These are phyloP conservation scores for Chlorella ohadii DNA, from an alignment of 139 green algal genomes.

Conservation along the genomic window DNA sequence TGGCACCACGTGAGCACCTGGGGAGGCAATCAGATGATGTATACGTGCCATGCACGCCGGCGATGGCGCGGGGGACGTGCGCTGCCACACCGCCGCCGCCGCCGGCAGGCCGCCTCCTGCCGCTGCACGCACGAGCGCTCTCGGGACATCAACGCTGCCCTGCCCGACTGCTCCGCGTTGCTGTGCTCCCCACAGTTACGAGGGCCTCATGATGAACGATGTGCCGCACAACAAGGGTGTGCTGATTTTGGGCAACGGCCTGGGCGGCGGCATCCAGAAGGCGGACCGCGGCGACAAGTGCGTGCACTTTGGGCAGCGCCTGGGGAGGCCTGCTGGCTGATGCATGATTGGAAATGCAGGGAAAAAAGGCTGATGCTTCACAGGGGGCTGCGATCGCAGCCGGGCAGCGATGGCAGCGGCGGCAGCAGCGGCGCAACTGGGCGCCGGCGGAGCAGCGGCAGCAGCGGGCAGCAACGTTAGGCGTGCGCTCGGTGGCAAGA, in stretches of 20 bases:
- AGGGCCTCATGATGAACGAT: constrained; percentile 81
- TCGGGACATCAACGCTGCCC: neutral
- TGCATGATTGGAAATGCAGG: neutral
- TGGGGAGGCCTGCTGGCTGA: neutral
- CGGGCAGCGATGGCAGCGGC: too few relatives aligned
- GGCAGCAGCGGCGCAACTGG: too few relatives aligned
- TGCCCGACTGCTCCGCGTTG: neutral
- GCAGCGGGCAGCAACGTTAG: too few relatives aligned
- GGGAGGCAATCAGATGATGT: too few relatives aligned
- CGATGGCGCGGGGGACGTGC: too few relatives aligned
- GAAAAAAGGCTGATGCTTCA: too few relatives aligned
- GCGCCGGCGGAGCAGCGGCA: too few relatives aligned
- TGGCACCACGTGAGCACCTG: constrained; percentile 83
- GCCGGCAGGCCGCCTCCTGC: neutral
- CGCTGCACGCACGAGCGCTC: neutral
- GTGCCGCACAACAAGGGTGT: constrained; percentile 87
- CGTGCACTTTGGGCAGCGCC: too few relatives aligned
- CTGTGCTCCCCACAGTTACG: constrained; percentile 71
- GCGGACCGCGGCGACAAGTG: constrained; percentile 61
- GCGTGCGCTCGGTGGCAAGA: too few relatives aligned
- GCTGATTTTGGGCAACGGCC: constrained; percentile 84
- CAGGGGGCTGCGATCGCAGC: too few relatives aligned
- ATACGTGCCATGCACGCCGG: too few relatives aligned
- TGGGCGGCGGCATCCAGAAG: constrained; percentile 77
- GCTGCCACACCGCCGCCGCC: neutral